These are phyloP conservation scores for Umbelopsis ramanniana DNA, from an alignment of 192 early-diverging fungal genomes.

Conservation along the genomic window DNA sequence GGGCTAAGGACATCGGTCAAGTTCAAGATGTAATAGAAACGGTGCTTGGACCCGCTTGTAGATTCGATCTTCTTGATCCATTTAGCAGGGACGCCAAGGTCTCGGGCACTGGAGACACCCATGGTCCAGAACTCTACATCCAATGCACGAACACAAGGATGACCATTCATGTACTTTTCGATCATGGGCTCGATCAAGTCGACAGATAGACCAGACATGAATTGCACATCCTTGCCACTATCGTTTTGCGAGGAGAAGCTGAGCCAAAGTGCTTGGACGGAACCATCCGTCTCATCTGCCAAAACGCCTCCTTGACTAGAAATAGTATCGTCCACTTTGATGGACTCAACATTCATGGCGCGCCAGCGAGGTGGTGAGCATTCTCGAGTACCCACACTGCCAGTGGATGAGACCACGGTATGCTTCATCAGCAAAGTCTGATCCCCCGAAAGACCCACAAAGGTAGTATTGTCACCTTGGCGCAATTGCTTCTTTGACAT, in stretches of 20 bases:
- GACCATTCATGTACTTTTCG: conserved; percentile 48
- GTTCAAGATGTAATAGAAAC: conserved; percentile 57
- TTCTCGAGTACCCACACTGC: conserved; percentile 64
- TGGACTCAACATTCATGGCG: conserved; percentile 56
- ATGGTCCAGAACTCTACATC: conserved; percentile 65
- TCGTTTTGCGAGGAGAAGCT: conserved; percentile 70
- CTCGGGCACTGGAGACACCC: conserved; percentile 59
- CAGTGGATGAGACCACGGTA: conserved; percentile 56
- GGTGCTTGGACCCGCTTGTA: conserved; percentile 39
- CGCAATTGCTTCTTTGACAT: conserved; percentile 55
- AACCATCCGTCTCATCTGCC: conserved; percentile 57
- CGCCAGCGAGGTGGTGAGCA: conserved; percentile 65
- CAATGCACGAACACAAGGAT: conserved; percentile 58
- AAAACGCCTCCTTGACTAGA: conserved; percentile 72
- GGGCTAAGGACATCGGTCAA: conserved; percentile 58
- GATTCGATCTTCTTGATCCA: conserved; percentile 62
- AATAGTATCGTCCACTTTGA: conserved; percentile 68
- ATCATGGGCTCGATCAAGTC: conserved; percentile 48
- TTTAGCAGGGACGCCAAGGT: conserved; percentile 58
- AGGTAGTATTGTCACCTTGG: conserved; percentile 59
- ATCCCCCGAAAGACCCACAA: conserved; percentile 59
- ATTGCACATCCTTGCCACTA: conserved; percentile 57
- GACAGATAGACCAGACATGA: conserved; percentile 61
- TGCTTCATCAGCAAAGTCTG: conserved; percentile 59
- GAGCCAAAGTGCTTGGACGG: conserved; percentile 67